Evolutionary conservation across 257 asterid species (phyloP), one percentile per base, ranked within the genome.

Genomic region (Sherardia arvensis): DNA sequence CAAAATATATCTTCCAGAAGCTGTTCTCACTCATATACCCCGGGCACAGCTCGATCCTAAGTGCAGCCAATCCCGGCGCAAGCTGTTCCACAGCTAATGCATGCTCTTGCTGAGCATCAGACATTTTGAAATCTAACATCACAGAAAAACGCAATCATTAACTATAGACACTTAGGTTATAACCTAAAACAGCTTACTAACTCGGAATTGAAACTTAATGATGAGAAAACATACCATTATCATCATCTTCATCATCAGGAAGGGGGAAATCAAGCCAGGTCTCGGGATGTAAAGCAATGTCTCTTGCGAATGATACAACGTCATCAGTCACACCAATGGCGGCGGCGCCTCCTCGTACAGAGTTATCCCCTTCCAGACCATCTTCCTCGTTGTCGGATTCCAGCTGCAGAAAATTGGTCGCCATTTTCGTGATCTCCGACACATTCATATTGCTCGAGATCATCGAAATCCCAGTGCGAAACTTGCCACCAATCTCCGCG

Each of bases 241-340:
- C 82, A 8, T 76, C 86, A 28, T 69, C 87, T 23, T 56, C 86
- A 61, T 67, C 76, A 8, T 81, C 83, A 30, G 82, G 81, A 32
- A 90, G 69, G 20, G 97, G 97, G 63, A 93, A 93, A 78, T 90
- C 88, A 78, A 90, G 68, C 99, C 99, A 93, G 33, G 97, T 90
- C 80, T 85, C 95, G 0, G 95, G 96, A 80, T 90, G 97, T 88
- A 81, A 71, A 38, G 96, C 82, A 27, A 93, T 77, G 43, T 93
- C 92, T 56, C 90, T 83, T 0, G 79, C 95, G 66, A 90, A 93
- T 30, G 79, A 82, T 74, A 87, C 87, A 62, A 85, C 96, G 66
- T 93, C 95, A 73, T 84, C 88, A 27, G 88, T 90, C 67, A 87
- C 90, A 33, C 99, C 99, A 33, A 90, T 78, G n/a, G 78, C 86